Evolutionary conservation across 2,329 filamentous ascomycete genomes (phyloP).

Genomic region (Epichloe typhina): DNA sequence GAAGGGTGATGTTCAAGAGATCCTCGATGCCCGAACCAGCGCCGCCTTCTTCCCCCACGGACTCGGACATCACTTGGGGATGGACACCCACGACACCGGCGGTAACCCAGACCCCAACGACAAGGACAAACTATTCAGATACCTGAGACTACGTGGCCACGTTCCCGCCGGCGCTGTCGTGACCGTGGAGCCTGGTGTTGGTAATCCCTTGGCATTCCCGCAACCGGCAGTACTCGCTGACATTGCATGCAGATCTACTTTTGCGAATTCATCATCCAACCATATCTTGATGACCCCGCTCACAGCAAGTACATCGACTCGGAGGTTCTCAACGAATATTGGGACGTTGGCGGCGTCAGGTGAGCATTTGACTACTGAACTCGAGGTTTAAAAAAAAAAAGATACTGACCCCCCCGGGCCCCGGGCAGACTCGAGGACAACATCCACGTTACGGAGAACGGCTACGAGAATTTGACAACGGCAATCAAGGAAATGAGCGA

Average conservation of each 20-base stretch:
- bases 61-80: conserved; percentile 77
- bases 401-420: background rate
- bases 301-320: conserved; percentile 67
- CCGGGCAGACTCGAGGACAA: conserved; percentile 49
- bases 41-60: conserved; percentile 88
- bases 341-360: conserved; percentile 66
- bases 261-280: conserved; percentile 75
- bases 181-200: conserved; percentile 84
- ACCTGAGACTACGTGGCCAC: conserved; percentile 64
- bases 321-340: conserved; percentile 62
- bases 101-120: conserved; percentile 70
- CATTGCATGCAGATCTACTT: conserved; percentile 60
- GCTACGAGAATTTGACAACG: conserved; percentile 60
- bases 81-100: conserved; percentile 84
- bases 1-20: conserved; percentile 52
- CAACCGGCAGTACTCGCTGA: conserved; percentile 1
- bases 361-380: conserved; percentile 20
- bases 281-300: conserved; percentile 59
- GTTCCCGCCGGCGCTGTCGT: conserved; percentile 72
- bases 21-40: conserved; percentile 67
- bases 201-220: conserved; percentile 16
- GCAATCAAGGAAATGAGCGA: conserved; percentile 54
- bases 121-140: conserved; percentile 71
- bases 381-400: background rate
- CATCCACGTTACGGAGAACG: conserved; percentile 54